Evolutionary conservation across 2,329 filamentous ascomycete genomes (phyloP), one percentile per base, ranked within the genome.

Genomic region (Arthrocladium fulminans): DNA sequence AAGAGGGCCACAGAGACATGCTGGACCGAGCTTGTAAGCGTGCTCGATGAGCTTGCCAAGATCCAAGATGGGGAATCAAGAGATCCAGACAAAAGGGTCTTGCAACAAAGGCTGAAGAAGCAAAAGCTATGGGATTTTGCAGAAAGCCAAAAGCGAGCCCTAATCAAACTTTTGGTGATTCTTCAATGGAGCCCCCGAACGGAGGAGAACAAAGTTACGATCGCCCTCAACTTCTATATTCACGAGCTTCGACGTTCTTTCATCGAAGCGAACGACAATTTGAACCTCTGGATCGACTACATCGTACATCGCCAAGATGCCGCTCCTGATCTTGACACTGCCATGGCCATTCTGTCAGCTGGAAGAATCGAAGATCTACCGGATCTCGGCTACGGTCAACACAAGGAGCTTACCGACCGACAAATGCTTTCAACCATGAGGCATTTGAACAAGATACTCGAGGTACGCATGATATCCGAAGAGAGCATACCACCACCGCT

Each of bases 91-190:
- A 68, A 67, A 44, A 66, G 67, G 47, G 63, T 63, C 5, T 53
- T 61, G 10, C 80, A 83, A 51, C 90, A 87, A 60, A 60, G 86
- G 10, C 73, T 76, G 25, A 95, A 94, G 68, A 96, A 95, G 67
- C 68, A 79, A 23, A 68, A 73, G 29, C 65, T 96, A 46, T 67
- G 95, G 51, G 79, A 85, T 37, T 94, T 92, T 68, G 81, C 85
- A 7, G 83, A 90, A 63, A 77, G 81, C 19, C 80, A 84, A 60
- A 83, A 95, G 61, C 81, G 83, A 24, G 88, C 87, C 69, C 97
- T 94, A 73, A 87, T 94, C 64, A 97, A 98, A 69, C 79, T 89
- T 6, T 74, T 96, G 17, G 88, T 98, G 19, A 82, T 98, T 40
- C 81, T 85, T 1, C 84, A 92, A 67, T 98, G 92, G 92, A 86